Conservation (phyloP, 2,329 filamentous ascomycete genomes). For the Periconia macrospinosa region DNA sequence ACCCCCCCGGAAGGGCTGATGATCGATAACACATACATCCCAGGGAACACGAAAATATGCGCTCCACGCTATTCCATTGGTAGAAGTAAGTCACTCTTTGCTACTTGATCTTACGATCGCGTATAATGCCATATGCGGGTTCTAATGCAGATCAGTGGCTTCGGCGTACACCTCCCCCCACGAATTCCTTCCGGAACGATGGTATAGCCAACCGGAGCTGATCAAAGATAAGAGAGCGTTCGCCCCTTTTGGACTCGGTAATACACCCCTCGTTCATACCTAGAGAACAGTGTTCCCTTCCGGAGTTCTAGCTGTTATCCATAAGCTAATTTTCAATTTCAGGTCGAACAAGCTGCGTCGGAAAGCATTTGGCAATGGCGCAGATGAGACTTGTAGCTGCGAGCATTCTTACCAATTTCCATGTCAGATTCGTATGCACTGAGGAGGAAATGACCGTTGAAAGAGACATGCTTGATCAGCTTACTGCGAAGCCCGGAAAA, state of each 20-base stretch:
- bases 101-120: neutral
- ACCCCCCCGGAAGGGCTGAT: neutral
- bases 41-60: neutral
- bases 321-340: no score
- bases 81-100: neutral
- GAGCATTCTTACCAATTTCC: no score
- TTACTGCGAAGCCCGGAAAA: no score
- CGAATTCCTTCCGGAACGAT: conserved; percentile 14
- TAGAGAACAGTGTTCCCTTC: no score
- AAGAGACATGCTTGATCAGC: no score
- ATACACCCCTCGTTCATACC: no score
- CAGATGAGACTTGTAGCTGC: no score
- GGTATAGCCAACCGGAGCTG: conserved; percentile 5
- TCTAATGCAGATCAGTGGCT: neutral
- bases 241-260: conserved; percentile 67
- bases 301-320: no score
- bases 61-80: neutral
- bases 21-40: neutral
- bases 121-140: neutral
- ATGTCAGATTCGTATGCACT: no score
- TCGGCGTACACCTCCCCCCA: neutral
- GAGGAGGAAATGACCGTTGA: no score
- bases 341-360: no score
- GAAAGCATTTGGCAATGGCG: no score
- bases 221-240: conserved; percentile 54